Conservation (phyloP, 139 green algal species). For the Nannochloris sp. region DNA sequence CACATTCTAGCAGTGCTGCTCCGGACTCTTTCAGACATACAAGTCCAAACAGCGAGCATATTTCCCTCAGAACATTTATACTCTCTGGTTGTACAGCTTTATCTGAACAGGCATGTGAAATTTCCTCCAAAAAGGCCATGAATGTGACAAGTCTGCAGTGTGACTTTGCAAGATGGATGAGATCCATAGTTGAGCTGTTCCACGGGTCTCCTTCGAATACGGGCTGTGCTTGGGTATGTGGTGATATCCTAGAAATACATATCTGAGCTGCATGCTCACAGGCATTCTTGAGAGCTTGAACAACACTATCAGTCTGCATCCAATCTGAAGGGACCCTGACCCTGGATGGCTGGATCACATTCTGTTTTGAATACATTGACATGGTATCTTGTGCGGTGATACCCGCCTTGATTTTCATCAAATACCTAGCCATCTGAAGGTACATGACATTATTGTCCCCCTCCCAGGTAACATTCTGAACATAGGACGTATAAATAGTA, state of each 20-base stretch:
- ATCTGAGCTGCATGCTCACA: conserved; percentile 11
- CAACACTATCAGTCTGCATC: conserved; percentile 5
- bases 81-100: too few species aligned
- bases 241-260: conserved; percentile 16
- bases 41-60: too few species aligned
- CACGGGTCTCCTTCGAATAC: conserved; percentile 66
- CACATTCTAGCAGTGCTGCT: conserved; percentile 57
- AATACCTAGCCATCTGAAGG: conserved; percentile 64
- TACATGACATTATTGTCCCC: conserved; percentile 83
- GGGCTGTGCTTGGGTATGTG: conserved; percentile 32
- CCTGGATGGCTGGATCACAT: conserved; percentile 7
- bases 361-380: conserved; percentile 46
- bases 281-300: conserved; percentile 24
- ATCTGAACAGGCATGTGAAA: conserved; percentile 6
- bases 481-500: conserved; percentile 66
- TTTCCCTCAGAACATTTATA: too few species aligned
- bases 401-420: conserved; percentile 56
- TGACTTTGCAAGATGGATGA: conserved; percentile 49
- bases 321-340: conserved; percentile 27
- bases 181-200: conserved; percentile 59
- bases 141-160: conserved; percentile 54
- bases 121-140: conserved; percentile 38
- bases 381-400: conserved; percentile 22
- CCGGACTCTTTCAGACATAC: too few species aligned
- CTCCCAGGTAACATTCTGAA: conserved; percentile 92